A percentile compares a stretch with the other conserved stretches of the same genome.
phyloP scores from a whole-genome alignment of 345 rosid genomes.

The Psidium guajava region DNA sequence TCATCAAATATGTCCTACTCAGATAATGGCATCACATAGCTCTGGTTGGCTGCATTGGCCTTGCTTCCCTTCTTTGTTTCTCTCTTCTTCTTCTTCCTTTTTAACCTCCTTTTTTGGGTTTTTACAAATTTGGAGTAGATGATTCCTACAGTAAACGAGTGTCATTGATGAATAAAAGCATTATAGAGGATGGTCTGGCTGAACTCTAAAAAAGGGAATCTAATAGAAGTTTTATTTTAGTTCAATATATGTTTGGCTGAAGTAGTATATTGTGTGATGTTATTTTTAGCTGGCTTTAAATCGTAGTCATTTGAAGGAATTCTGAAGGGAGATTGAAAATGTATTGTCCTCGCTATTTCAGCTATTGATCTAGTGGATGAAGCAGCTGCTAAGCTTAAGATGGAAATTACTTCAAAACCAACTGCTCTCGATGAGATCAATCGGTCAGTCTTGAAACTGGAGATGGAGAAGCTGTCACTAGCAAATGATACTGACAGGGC shows the following conservation, averaged over 20 bases:
- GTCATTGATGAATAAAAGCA: neutral
- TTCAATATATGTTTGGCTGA: neutral
- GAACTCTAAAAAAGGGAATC: neutral
- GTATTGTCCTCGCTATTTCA: conserved; percentile 11
- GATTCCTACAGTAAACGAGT: neutral
- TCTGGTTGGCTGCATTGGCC: neutral
- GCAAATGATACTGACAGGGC: conserved; percentile 90
- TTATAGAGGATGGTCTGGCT: neutral
- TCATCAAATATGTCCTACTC: neutral
- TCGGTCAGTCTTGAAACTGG: conserved; percentile 83
- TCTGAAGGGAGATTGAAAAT: neutral
- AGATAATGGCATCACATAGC: neutral
- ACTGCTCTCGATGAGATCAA: conserved; percentile 96
- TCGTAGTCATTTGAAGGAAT: neutral
- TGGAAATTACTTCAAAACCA: conserved; percentile 99
- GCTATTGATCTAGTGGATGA: conserved; percentile 99
- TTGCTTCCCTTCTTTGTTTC: neutral
- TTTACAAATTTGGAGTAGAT: neutral
- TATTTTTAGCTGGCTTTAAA: neutral
- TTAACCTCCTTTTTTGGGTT: neutral
- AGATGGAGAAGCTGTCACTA: conserved; percentile 97
- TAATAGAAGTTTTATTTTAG: neutral
- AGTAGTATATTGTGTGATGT: neutral
- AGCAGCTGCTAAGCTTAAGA: conserved; percentile 97
- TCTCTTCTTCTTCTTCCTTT: too few species aligned